Evolutionary conservation across 2,329 filamentous ascomycete species (phyloP), one percentile per base, ranked within the genome.

Genomic region (Botrytis cinerea): DNA sequence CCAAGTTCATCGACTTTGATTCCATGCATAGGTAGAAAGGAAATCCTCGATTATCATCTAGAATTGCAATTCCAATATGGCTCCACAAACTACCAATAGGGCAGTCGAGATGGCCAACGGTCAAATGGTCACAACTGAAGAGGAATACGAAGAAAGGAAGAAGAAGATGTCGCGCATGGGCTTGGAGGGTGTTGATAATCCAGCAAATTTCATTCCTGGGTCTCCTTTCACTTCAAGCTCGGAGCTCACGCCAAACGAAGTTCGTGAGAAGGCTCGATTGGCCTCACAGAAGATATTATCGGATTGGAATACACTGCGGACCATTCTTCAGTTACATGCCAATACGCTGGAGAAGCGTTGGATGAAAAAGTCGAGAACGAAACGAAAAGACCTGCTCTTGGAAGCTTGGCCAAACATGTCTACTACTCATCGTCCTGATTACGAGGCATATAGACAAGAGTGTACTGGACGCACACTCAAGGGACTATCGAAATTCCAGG

Each of bases 351-450:
- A 66, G 22, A 66, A 51, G 45, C 20, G 20, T 66, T 48, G 45
- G 32, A 38, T 38, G 1, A n/a, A 66, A 25, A 66, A 66, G 25
- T 35, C 9, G 10, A 48, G 28, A 9, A 51, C 51, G 2, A 35
- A 51, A 32, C 63, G 51, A 25, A 66, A 7, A 3, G 20, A 66
- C 5, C 2, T 38, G 20, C 63, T 48, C 6, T 14, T 48, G 28
- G 46, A 64, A 32, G 45, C 45, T 51, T 66, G 63, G 63, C 63
- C 43, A n/a, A n/a, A 66, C 3, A 66, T 66, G 45, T 38, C 28
- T 66, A 12, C 63, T 38, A 38, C 10, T n/a, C 63, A 66, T 51
- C 63, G 45, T n/a, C 45, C 28, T n/a, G 63, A 66, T 38, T 35
- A 48, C 22, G 45, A 66, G 28, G 45, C 22, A 51, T 66, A 9